A percentile compares a stretch with the other conserved stretches of the same genome.
Conservation (phyloP, 148 eudicot species). For the Simmondsia chinensis region DNA sequence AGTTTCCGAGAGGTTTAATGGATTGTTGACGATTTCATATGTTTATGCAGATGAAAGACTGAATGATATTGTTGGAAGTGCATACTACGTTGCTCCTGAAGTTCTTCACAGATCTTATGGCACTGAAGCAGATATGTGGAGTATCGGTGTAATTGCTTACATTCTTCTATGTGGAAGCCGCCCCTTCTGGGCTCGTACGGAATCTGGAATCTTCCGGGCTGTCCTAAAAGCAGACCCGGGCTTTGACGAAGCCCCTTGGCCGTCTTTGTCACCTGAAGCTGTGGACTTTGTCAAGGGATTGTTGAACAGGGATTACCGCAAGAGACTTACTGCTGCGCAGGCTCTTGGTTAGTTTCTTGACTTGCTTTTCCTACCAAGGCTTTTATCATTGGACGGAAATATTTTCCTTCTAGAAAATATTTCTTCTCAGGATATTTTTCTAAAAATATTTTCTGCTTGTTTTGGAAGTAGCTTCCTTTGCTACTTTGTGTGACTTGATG, state of each 20-base stretch:
- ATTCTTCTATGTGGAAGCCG: constrained; percentile 95
- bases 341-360: constrained; percentile 63
- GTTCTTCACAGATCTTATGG: constrained; percentile 95
- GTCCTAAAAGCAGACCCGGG: constrained; percentile 87
- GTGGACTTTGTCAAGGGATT: constrained; percentile 83
- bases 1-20: neutral
- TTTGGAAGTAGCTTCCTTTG: no score
- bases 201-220: constrained; percentile 87
- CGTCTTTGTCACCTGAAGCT: constrained; percentile 75
- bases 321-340: constrained; percentile 87
- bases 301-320: constrained; percentile 86
- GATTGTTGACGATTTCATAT: constrained; percentile 11
- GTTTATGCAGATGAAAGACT: constrained; percentile 73
- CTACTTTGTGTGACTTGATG: no score
- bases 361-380: neutral
- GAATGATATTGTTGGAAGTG: constrained; percentile 97
- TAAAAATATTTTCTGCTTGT: no score
- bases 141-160: constrained; percentile 96
- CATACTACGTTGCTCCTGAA: constrained; percentile 96
- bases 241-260: constrained; percentile 96
- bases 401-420: no score
- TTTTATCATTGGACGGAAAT: neutral
- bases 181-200: constrained; percentile 94
- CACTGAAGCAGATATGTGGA: constrained; percentile 99
- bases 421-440: no score